Evolutionary conservation across 306 rosid genomes (phyloP).

Genomic region (Vigna mungo): DNA sequence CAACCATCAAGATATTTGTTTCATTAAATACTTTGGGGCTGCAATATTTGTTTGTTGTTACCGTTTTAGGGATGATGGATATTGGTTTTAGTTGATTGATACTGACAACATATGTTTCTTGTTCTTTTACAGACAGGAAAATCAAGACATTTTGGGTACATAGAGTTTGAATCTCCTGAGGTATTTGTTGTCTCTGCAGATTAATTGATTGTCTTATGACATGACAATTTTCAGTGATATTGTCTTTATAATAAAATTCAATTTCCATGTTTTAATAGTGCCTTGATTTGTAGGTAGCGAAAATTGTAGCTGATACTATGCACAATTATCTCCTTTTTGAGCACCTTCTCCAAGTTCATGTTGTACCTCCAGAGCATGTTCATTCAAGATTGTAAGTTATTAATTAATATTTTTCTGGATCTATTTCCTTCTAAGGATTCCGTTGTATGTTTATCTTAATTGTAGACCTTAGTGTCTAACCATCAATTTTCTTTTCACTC

Average conservation of each 20-base stretch:
- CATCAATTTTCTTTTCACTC: not conserved
- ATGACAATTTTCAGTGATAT: not conserved
- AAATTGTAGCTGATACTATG: constrained; percentile 89
- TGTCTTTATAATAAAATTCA: not conserved
- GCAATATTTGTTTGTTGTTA: not conserved
- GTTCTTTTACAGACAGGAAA: constrained; percentile 68
- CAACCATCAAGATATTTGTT: not conserved
- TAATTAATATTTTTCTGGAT: not conserved
- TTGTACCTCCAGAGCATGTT: constrained; percentile 74
- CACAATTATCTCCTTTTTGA: constrained; percentile 84
- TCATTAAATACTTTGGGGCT: not conserved
- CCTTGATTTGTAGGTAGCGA: constrained; percentile 72
- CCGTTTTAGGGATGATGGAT: constrained; percentile 2
- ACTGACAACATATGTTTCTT: not conserved
- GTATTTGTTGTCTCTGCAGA: constrained; percentile 46
- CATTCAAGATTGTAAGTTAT: constrained; percentile 78
- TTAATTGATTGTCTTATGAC: not conserved
- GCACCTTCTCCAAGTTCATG: constrained; percentile 75
- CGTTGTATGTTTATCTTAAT: not conserved
- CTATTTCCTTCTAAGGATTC: not conserved
- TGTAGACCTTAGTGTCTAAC: not conserved
- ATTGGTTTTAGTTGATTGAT: constrained; percentile 8
- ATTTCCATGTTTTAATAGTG: constrained; percentile 30
- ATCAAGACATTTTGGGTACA: constrained; percentile 83
- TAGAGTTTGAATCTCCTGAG: constrained; percentile 85